Percentiles rank a stretch among this genome's conserved stretches.
Evolutionary conservation across 106 monocot genomes (phyloP).

Genomic region (Dendrobium officinale): DNA sequence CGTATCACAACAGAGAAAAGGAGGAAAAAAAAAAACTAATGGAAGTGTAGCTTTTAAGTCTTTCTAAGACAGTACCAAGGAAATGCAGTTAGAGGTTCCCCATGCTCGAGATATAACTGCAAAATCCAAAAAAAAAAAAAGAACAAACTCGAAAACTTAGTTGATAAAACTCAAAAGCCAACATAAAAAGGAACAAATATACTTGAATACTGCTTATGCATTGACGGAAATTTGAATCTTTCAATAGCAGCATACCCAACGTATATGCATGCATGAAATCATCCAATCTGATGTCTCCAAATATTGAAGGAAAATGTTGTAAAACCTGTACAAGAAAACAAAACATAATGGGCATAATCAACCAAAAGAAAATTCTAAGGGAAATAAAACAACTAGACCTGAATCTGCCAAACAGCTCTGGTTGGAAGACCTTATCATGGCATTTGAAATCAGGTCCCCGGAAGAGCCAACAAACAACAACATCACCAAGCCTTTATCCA

Average conservation of each 20-base stretch:
- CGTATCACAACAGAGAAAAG: background rate
- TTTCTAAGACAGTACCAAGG: slow-evolving; percentile 51
- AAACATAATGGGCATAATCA: no score
- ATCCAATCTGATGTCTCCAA: slow-evolving; percentile 38
- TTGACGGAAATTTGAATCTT: no score
- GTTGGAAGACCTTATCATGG: no score
- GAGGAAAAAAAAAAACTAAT: background rate
- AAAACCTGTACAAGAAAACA: slow-evolving; percentile 34
- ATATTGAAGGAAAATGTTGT: slow-evolving; percentile 24
- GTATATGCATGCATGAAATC: slow-evolving; percentile 74
- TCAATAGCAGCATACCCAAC: slow-evolving; percentile 31
- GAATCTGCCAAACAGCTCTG: no score
- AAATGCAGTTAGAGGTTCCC: slow-evolving; percentile 58
- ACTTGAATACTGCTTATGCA: background rate
- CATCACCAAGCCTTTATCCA: no score
- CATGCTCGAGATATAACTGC: slow-evolving; percentile 91
- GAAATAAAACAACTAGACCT: no score
- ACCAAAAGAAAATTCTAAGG: no score
- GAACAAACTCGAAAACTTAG: background rate
- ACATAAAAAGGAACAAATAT: background rate
- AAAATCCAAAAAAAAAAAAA: slow-evolving; percentile 15
- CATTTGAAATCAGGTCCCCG: no score
- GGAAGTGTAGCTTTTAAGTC: background rate
- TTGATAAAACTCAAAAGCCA: background rate
- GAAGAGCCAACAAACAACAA: no score